Percentiles rank a stretch among this genome's conserved stretches.
Evolutionary conservation across 2,329 filamentous ascomycete species (phyloP).

Genomic region (Fusarium sp.): DNA sequence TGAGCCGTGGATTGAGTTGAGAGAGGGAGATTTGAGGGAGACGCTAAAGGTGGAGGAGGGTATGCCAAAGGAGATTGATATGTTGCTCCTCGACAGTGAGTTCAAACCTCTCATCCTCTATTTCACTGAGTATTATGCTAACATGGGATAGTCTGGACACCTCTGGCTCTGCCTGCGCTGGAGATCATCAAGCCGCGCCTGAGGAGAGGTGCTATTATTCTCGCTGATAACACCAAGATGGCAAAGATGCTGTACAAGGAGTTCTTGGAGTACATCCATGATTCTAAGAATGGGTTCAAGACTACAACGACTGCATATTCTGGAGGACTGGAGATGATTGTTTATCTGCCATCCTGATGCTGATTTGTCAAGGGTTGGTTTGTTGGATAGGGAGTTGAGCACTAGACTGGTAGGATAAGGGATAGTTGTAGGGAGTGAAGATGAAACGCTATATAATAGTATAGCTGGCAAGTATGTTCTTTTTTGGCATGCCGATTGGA

Average conservation of each 20-base stretch:
- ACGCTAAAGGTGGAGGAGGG: conserved; percentile 59
- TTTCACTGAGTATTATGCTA: neutral
- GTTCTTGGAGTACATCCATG: conserved; percentile 62
- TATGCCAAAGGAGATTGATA: conserved; percentile 65
- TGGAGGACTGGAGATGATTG: conserved; percentile 52
- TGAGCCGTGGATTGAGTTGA: conserved; percentile 66
- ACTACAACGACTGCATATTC: conserved; percentile 54
- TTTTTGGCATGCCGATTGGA: neutral
- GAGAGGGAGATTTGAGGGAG: conserved; percentile 71
- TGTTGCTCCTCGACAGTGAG: conserved; percentile 75
- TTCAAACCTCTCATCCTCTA: conserved; percentile 12
- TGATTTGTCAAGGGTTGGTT: neutral
- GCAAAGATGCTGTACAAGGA: conserved; percentile 62
- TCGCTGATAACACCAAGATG: conserved; percentile 65
- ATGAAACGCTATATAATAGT: neutral
- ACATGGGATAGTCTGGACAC: conserved; percentile 65
- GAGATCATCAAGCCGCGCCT: conserved; percentile 64
- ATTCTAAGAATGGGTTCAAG: conserved; percentile 64
- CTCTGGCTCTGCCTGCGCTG: conserved; percentile 68
- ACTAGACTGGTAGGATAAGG: neutral
- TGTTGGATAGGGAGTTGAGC: conserved; percentile 38
- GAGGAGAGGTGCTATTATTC: conserved; percentile 62
- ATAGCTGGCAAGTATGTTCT: neutral
- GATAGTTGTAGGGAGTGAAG: neutral
- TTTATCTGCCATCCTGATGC: conserved; percentile 38